Percentiles rank a stretch among this genome's conserved stretches.
Evolutionary conservation across 176 grass and related monocot genomes (phyloP).

Genomic region (Zoysia pacifica): DNA sequence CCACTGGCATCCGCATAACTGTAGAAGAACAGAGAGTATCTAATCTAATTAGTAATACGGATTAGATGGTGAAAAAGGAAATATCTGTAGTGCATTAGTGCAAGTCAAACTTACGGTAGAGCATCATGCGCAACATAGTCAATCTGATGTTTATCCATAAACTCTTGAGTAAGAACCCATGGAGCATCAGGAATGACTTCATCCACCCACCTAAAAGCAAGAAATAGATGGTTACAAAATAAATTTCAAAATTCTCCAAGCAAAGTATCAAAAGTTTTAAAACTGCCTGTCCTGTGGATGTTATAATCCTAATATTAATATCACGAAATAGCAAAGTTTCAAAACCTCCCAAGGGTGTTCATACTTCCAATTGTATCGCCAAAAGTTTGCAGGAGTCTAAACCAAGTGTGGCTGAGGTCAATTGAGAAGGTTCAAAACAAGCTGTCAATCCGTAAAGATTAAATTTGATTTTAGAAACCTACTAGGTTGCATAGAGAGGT

Average conservation of each 20-base stretch:
- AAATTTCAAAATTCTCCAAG: not conserved
- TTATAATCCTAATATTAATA: not conserved
- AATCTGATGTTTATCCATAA: slow-evolving; percentile 82
- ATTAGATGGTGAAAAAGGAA: not conserved
- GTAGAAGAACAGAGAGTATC: not conserved
- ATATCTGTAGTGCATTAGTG: not conserved
- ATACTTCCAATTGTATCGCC: not conserved
- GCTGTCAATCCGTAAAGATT: not conserved
- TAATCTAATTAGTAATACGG: not conserved
- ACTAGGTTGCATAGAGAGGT: not conserved
- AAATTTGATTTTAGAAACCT: not conserved
- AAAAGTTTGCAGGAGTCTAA: not conserved
- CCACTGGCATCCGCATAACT: slow-evolving; percentile 96
- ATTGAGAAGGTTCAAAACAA: not conserved
- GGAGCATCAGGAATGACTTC: slow-evolving; percentile 98
- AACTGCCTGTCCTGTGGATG: not conserved
- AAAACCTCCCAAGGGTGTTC: not conserved
- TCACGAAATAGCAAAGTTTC: not conserved
- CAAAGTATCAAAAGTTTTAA: not conserved
- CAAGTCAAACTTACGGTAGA: slow-evolving; percentile 59
- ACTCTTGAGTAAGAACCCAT: slow-evolving; percentile 91
- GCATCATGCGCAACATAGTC: slow-evolving; percentile 92
- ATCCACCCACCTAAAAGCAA: slow-evolving; percentile 76
- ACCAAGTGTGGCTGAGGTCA: not conserved
- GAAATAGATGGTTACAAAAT: slow-evolving; percentile 13